These are phyloP conservation scores for Camellia granthamiana DNA, from an alignment of 148 eudicot genomes.

Conservation along the genomic window DNA sequence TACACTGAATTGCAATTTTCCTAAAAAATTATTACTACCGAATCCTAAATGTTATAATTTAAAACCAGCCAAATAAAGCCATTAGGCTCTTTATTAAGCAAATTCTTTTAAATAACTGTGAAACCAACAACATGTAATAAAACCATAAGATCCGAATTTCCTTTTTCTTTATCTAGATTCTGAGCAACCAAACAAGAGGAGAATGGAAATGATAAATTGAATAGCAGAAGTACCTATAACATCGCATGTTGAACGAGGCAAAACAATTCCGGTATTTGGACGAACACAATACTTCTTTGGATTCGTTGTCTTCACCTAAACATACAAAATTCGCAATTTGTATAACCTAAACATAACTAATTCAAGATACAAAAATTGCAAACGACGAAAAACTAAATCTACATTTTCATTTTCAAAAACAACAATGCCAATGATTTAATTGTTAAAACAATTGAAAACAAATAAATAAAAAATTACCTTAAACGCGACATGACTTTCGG, in stretches of 20 bases:
- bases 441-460: neutral
- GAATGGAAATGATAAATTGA: neutral
- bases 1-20: too few species aligned
- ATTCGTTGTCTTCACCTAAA: slow-evolving; percentile 78
- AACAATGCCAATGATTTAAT: neutral
- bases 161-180: neutral
- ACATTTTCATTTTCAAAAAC: too few species aligned
- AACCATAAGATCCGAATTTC: neutral
- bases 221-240: slow-evolving; percentile 40
- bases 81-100: neutral
- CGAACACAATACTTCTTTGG: slow-evolving; percentile 90
- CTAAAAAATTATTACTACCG: neutral
- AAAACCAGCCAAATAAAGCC: neutral
- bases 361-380: too few species aligned
- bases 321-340: neutral
- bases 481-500: slow-evolving; percentile 67
- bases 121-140: neutral
- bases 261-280: slow-evolving; percentile 70
- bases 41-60: neutral
- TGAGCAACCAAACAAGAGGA: slow-evolving; percentile 2
- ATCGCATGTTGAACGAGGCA: slow-evolving; percentile 66
- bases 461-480: slow-evolving; percentile 37
- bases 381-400: too few species aligned
- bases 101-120: neutral
- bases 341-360: neutral